Percentiles rank a stretch among this genome's conserved stretches.
These are phyloP conservation scores for Clavispora carvajalis DNA, from an alignment of 805 yeast species.

Conservation along the genomic window DNA sequence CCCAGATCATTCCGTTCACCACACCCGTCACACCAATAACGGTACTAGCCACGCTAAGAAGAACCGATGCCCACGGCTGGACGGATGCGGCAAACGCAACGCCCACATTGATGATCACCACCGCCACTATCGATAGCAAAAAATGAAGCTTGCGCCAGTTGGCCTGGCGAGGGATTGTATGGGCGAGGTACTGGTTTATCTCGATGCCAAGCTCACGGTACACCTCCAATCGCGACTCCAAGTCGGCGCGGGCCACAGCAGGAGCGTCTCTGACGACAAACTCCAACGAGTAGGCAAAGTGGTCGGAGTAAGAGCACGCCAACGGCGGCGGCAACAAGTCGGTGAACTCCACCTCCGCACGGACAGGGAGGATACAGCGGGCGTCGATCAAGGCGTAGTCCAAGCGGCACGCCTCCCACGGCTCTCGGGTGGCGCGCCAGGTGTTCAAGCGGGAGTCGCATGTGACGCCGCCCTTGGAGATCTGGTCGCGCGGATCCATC, in stretches of 20 bases:
- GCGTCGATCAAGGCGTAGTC: constrained; percentile 84
- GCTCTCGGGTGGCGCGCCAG: constrained; percentile 59
- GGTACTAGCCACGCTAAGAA: constrained; percentile 54
- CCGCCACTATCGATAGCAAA: constrained; percentile 39
- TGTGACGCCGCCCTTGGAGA: constrained; percentile 73
- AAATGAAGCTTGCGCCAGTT: constrained; percentile 66
- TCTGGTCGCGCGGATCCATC: constrained; percentile 45
- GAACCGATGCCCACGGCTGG: constrained; percentile 60
- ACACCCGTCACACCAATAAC: constrained; percentile 61
- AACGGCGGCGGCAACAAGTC: constrained; percentile 54
- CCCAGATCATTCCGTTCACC: constrained; percentile 72
- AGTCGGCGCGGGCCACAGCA: constrained; percentile 12
- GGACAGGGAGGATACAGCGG: constrained; percentile 43
- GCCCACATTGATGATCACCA: constrained; percentile 46
- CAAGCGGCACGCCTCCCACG: constrained; percentile 75
- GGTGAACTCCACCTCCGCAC: constrained; percentile 71
- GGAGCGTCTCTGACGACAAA: too few species aligned
- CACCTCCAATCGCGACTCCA: constrained; percentile 16
- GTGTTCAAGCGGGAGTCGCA: constrained; percentile 86
- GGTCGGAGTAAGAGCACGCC: constrained; percentile 76
- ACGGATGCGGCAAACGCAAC: constrained; percentile 56
- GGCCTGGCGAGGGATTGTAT: constrained; percentile 54
- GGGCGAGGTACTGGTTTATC: constrained; percentile 26
- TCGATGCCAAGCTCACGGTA: constrained; percentile 22
- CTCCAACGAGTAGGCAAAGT: constrained; percentile 68